Base-by-base conservation (phyloP, 2,329 filamentous ascomycete genomes). In the Paraphoma chrysanthemicola region DNA sequence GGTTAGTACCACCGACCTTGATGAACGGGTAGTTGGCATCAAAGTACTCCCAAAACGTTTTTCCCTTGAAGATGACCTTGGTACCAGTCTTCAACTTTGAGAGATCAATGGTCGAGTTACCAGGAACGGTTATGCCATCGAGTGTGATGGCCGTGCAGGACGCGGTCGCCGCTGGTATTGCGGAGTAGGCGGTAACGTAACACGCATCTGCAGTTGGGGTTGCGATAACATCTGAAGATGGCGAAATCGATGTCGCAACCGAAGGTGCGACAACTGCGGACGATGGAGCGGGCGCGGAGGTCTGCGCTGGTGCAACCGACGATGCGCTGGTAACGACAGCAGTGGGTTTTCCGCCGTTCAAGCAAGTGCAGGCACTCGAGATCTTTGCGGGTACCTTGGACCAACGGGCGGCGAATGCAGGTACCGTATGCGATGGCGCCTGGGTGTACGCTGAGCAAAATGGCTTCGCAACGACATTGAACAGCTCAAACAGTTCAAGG, bases 141-240 rank as follows among this genome's bases (percentile, higher is more conserved):
- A 82, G 69, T 3, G 74, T 72, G 43, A 82, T 81, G 41, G 73
- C 71, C 12, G 74, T 79, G 68, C 80, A 82, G 1, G 75, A 71
- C 4, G 71, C 70, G 6, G 78, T 74, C 12, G 75, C 77, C 23
- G 74, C 73, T 9, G 53, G 51, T 23, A 66, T 68, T 14, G 31
- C 59, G 9, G 62, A 33, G 46, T 63, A 71, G 17, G 52, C 45
- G 7, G 66, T 70, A 17, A 68, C 68, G n/a, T 67, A 43, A 31
- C 68, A 70, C 6, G 45, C 48, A 45, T 62, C 62, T 6, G 49
- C 30, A 6, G 53, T 11, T 6, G 18, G 31, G 12, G 30, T 51
- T n/a, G 60, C 48, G 8, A 41, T 16, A 8, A 42, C 39, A 9
- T 14, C 39, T n/a, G 29, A 28, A 39, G 57, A 45, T 45, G 38